phyloP scores from a whole-genome alignment of 495 filamentous ascomycete genomes.

The Collariella sp. region DNA sequence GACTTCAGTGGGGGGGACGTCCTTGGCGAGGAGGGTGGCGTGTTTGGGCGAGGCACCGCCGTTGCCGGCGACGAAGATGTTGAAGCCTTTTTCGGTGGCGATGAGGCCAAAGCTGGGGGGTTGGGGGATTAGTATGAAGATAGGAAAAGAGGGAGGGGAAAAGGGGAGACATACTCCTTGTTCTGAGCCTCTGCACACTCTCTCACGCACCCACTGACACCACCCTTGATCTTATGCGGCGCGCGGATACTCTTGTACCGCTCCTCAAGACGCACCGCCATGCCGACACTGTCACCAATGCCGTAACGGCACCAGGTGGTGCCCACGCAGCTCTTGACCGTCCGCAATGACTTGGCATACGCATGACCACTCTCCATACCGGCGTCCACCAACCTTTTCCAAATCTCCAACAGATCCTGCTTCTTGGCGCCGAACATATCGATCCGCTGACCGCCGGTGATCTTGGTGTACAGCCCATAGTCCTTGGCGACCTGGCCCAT shows the following conservation, averaged over 20 bases:
- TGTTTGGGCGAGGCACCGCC: slow-evolving; percentile 84
- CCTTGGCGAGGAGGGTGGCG: slow-evolving; percentile 80
- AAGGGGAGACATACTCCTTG: slow-evolving; percentile 59
- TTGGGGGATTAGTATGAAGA: slow-evolving; percentile 3
- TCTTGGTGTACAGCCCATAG: slow-evolving; percentile 86
- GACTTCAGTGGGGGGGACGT: slow-evolving; percentile 79
- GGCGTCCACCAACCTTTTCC: slow-evolving; percentile 72
- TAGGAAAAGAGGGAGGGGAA: slow-evolving; percentile 6
- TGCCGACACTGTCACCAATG: slow-evolving; percentile 91
- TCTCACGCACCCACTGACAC: slow-evolving; percentile 83
- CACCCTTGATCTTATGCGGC: slow-evolving; percentile 93
- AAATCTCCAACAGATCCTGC: slow-evolving; percentile 84
- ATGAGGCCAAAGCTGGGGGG: slow-evolving; percentile 76
- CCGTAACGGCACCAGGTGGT: slow-evolving; percentile 94
- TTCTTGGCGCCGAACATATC: slow-evolving; percentile 95
- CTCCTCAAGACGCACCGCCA: slow-evolving; percentile 88
- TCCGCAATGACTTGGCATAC: slow-evolving; percentile 86
- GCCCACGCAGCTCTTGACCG: slow-evolving; percentile 91
- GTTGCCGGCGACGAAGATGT: slow-evolving; percentile 89
- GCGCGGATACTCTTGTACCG: slow-evolving; percentile 87
- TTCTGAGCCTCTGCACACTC: slow-evolving; percentile 96
- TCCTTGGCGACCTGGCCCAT: slow-evolving; percentile 86
- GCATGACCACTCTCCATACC: slow-evolving; percentile 96
- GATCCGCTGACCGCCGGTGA: slow-evolving; percentile 90
- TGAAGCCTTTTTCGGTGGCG: slow-evolving; percentile 91